Conservation (phyloP, 768 basidiomycete genomes). For the Rhizopogon roseolus region DNA sequence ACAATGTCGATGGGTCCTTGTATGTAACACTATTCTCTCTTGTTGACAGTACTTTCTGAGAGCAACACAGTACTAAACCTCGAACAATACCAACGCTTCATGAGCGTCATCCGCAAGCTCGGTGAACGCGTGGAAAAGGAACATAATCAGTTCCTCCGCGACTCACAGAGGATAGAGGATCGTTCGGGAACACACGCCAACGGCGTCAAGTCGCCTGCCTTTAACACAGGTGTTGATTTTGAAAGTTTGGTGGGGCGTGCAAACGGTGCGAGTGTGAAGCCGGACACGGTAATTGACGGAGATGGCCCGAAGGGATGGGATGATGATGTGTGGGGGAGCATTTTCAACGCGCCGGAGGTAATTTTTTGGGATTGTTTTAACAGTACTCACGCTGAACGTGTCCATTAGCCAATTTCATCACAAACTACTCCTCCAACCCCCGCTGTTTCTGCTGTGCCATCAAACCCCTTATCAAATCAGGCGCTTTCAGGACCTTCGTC, state of each 20-base stretch:
- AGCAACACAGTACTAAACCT: conserved; percentile 59
- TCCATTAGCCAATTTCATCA: background rate
- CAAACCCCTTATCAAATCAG: conserved; percentile 6
- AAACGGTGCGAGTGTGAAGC: conserved; percentile 39
- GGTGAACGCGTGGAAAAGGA: conserved; percentile 89
- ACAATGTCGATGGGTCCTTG: conserved; percentile 95
- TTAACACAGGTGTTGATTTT: conserved; percentile 69
- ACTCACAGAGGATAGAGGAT: conserved; percentile 88
- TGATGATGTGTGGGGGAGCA: conserved; percentile 83
- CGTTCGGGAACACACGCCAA: conserved; percentile 48
- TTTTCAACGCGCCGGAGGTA: conserved; percentile 45
- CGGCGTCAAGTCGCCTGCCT: conserved; percentile 30
- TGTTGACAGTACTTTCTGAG: conserved; percentile 1
- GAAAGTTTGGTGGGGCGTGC: conserved; percentile 75
- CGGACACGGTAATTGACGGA: conserved; percentile 33
- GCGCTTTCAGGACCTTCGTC: conserved; percentile 36
- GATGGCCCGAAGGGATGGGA: conserved; percentile 52
- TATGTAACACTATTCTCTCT: conserved; percentile 32
- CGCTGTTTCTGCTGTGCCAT: conserved; percentile 2
- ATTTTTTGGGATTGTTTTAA: conserved; percentile 5
- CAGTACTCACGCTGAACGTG: background rate
- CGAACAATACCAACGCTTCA: conserved; percentile 89
- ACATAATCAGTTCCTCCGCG: conserved; percentile 87
- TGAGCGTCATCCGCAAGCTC: conserved; percentile 73
- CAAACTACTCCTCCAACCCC: conserved; percentile 22